These are phyloP conservation scores for Atkinsonella texensis DNA, from an alignment of 2,329 filamentous ascomycete species.

Conservation along the genomic window DNA sequence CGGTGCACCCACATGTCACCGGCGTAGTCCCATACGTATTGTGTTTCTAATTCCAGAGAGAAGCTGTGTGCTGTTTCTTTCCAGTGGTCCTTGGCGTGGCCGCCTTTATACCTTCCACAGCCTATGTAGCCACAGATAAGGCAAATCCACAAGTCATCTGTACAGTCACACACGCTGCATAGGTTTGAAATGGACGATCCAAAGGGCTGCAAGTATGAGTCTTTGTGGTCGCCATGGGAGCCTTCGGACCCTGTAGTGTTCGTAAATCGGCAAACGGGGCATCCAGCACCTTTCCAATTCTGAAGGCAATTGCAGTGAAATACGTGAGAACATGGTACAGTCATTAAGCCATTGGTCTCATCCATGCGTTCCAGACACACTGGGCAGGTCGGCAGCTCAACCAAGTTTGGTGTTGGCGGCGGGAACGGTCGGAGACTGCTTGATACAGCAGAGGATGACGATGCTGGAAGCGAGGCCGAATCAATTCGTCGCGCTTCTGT, in stretches of 20 bases:
- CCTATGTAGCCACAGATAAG: slow-evolving; percentile 87
- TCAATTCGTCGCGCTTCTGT: slow-evolving; percentile 36
- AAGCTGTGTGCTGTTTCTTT: slow-evolving; percentile 83
- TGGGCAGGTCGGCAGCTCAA: slow-evolving; percentile 89
- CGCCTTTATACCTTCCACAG: slow-evolving; percentile 87
- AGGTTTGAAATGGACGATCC: slow-evolving; percentile 52
- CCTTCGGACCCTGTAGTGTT: slow-evolving; percentile 26
- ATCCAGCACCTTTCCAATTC: slow-evolving; percentile 90
- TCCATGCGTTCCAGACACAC: slow-evolving; percentile 98
- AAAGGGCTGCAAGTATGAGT: slow-evolving; percentile 42
- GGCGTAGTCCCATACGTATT: slow-evolving; percentile 96
- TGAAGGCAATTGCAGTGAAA: slow-evolving; percentile 95
- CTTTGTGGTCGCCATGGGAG: slow-evolving; percentile 31
- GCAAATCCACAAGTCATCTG: slow-evolving; percentile 86
- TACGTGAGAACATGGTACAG: slow-evolving; percentile 92
- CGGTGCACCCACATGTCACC: slow-evolving; percentile 94
- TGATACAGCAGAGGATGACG: slow-evolving; percentile 27
- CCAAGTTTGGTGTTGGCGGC: slow-evolving; percentile 64
- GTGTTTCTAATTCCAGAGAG: slow-evolving; percentile 81
- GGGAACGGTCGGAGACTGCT: slow-evolving; percentile 46
- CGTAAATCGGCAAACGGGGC: slow-evolving; percentile 88
- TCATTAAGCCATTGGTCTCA: slow-evolving; percentile 87
- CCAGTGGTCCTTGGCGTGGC: slow-evolving; percentile 89
- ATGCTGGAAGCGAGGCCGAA: slow-evolving; percentile 36
- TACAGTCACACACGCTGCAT: slow-evolving; percentile 69